Percentiles rank a stretch among this genome's conserved stretches.
phyloP scores from a whole-genome alignment of 306 rosid species.

The Quercus berberidifolia region DNA sequence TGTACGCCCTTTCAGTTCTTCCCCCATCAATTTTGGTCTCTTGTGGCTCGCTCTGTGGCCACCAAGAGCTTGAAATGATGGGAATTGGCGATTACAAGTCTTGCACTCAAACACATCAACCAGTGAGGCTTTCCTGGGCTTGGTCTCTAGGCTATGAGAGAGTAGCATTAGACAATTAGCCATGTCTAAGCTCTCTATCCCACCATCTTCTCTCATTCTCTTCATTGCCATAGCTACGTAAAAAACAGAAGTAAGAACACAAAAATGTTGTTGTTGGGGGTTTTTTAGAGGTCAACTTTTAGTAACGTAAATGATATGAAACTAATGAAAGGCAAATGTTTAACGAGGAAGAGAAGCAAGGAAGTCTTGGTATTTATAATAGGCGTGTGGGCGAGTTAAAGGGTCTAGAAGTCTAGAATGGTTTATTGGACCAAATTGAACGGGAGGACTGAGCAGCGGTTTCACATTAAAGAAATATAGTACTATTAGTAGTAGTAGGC shows the following conservation, averaged over 20 bases:
- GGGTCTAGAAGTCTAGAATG: not conserved
- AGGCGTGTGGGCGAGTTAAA: not conserved
- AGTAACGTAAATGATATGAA: not conserved
- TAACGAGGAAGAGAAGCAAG: not conserved
- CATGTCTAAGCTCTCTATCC: slow-evolving; percentile 16
- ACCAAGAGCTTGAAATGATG: slow-evolving; percentile 86
- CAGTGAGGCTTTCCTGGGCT: not conserved
- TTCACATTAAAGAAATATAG: no score
- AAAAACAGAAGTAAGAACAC: no score
- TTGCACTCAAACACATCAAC: slow-evolving; percentile 55
- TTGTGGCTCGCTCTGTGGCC: slow-evolving; percentile 94
- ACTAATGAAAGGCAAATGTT: no score
- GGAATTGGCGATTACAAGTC: slow-evolving; percentile 67
- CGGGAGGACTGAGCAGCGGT: no score
- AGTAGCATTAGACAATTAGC: slow-evolving; percentile 41
- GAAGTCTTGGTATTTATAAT: not conserved
- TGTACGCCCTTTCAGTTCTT: slow-evolving; percentile 4
- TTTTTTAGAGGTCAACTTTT: not conserved
- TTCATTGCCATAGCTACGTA: slow-evolving; percentile 26
- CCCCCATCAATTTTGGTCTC: slow-evolving; percentile 17
- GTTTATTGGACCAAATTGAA: not conserved
- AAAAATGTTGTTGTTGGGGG: no score
- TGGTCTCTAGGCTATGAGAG: slow-evolving; percentile 21
- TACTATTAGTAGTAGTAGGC: not conserved
- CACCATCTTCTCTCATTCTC: slow-evolving; percentile 38